These are phyloP conservation scores for Keithomyces neogunnii DNA, from an alignment of 2,329 filamentous ascomycete genomes.

Conservation along the genomic window DNA sequence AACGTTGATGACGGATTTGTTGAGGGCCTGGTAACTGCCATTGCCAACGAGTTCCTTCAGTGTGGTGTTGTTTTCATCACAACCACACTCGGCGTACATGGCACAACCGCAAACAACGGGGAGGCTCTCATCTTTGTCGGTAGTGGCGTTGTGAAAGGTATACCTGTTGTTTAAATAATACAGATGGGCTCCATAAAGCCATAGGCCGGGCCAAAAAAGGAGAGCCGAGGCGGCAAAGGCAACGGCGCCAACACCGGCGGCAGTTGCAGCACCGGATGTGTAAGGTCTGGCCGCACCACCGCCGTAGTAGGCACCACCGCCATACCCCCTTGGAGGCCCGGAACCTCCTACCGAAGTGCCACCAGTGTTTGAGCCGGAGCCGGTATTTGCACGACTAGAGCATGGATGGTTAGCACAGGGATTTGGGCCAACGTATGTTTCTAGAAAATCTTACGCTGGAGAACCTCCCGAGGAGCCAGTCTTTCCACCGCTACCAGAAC, in stretches of 20 bases:
- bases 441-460: slow-evolving; percentile 8
- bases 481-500: slow-evolving; percentile 10
- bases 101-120: slow-evolving; percentile 43
- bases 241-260: slow-evolving; percentile 44
- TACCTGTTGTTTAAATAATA: slow-evolving; percentile 40
- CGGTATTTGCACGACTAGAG: slow-evolving; percentile 20
- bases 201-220: slow-evolving; percentile 55
- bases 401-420: not conserved
- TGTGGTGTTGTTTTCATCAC: slow-evolving; percentile 57
- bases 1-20: slow-evolving; percentile 54
- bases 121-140: slow-evolving; percentile 27
- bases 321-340: slow-evolving; percentile 48
- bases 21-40: slow-evolving; percentile 49
- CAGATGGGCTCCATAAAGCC: slow-evolving; percentile 55
- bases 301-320: slow-evolving; percentile 56
- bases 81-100: slow-evolving; percentile 44
- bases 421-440: not conserved
- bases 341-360: slow-evolving; percentile 49
- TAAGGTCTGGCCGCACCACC: slow-evolving; percentile 59
- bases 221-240: slow-evolving; percentile 41
- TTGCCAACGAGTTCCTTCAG: slow-evolving; percentile 54
- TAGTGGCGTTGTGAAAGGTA: slow-evolving; percentile 41
- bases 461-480: slow-evolving; percentile 3
- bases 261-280: slow-evolving; percentile 40
- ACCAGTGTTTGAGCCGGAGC: slow-evolving; percentile 30